Percentiles rank a stretch among this genome's conserved stretches.
These are phyloP conservation scores for Abrus pulchellus DNA, from an alignment of 306 rosid genomes.

Conservation along the genomic window DNA sequence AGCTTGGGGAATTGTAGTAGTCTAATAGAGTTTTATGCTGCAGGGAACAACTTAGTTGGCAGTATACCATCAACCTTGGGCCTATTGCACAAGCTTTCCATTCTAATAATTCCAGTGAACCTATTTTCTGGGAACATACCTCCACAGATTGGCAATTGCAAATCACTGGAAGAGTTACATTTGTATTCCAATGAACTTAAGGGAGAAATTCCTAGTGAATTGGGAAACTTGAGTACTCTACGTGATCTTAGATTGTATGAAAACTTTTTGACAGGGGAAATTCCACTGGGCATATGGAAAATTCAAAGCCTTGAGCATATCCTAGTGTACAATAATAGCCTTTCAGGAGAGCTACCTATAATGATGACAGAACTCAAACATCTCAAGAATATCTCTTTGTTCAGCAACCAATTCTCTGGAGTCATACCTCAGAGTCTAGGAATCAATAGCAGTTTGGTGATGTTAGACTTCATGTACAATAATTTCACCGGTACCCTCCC, in stretches of 20 bases:
- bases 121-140: constrained; percentile 75
- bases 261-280: constrained; percentile 68
- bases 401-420: constrained; percentile 73
- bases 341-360: constrained; percentile 72
- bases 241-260: constrained; percentile 57
- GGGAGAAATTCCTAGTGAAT: constrained; percentile 79
- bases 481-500: constrained; percentile 74
- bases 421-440: constrained; percentile 79
- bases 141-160: constrained; percentile 71
- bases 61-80: constrained; percentile 75
- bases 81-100: constrained; percentile 52
- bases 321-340: constrained; percentile 68
- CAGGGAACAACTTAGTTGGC: constrained; percentile 56
- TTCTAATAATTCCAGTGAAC: constrained; percentile 57
- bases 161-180: constrained; percentile 57
- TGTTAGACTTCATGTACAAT: constrained; percentile 69
- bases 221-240: constrained; percentile 69
- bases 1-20: constrained; percentile 72
- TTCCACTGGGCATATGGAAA: constrained; percentile 85
- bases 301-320: constrained; percentile 69
- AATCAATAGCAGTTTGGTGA: constrained; percentile 67
- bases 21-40: constrained; percentile 48
- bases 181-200: constrained; percentile 67
- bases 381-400: constrained; percentile 67
- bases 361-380: constrained; percentile 74